Conservation (phyloP, 345 rosid species). For the rapeseed (Brassica napus) region Da-Ae NC_063437.1:7516001-7516500, state of each 20-base stretch:
- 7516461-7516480: slow-evolving; percentile 15
- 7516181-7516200: no score
- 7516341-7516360: slow-evolving; percentile 70
- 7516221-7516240: neutral
- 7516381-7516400: slow-evolving; percentile 58
- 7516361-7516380: slow-evolving; percentile 51
- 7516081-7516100: neutral
- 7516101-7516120: neutral
- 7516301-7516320: slow-evolving; percentile 13
- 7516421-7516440: slow-evolving; percentile 29
- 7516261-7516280: neutral
- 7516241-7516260: neutral
- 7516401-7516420: slow-evolving; percentile 22
- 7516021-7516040: neutral
- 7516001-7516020: neutral
- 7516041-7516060: neutral
- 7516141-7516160: no score
- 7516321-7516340: slow-evolving; percentile 31
- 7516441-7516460: slow-evolving; percentile 25
- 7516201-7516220: neutral
- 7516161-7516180: no score
- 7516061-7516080: neutral
- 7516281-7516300: slow-evolving; percentile 2
- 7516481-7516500: slow-evolving; percentile 19
- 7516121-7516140: no score